Evolutionary conservation across 176 grass and related monocot genomes (phyloP).

Genomic region (Urochloa ruziziensis): DNA sequence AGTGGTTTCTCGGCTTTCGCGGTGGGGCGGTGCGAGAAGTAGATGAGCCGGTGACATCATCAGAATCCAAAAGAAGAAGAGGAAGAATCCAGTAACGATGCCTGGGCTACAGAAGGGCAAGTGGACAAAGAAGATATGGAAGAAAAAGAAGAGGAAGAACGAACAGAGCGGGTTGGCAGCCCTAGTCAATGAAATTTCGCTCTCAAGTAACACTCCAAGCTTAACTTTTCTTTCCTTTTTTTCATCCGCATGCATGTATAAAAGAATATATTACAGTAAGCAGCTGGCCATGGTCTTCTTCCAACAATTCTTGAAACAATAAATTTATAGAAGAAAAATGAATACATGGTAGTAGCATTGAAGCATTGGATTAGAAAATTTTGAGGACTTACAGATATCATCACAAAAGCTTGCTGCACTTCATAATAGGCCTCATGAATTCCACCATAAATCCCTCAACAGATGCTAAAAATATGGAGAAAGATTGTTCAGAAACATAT

Average conservation of each 20-base stretch:
- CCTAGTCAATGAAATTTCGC: conserved; percentile 70
- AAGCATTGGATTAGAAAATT: not conserved
- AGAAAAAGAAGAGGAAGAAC: conserved; percentile 56
- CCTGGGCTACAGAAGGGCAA: conserved; percentile 28
- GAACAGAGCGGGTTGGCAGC: conserved; percentile 25
- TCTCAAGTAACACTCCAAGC: conserved; percentile 51
- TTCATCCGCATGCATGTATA: not conserved
- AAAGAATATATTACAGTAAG: not conserved
- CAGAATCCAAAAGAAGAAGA: conserved; percentile 43
- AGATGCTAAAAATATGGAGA: not conserved
- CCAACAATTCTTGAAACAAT: not conserved
- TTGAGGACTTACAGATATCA: not conserved
- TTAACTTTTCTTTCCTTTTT: not conserved
- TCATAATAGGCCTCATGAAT: not conserved
- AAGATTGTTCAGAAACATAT: not conserved
- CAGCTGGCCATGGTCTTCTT: not conserved
- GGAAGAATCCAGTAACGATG: conserved; percentile 10
- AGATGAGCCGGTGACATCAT: not conserved
- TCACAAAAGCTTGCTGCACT: not conserved
- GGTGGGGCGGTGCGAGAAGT: not conserved
- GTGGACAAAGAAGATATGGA: conserved; percentile 38
- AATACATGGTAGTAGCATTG: not conserved
- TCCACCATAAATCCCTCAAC: not conserved
- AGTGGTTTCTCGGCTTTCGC: conserved; percentile 5
- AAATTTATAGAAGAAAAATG: not conserved